phyloP scores from a whole-genome alignment of 371 early-diverging fungal genomes.

The Zychaea mexicana region DNA sequence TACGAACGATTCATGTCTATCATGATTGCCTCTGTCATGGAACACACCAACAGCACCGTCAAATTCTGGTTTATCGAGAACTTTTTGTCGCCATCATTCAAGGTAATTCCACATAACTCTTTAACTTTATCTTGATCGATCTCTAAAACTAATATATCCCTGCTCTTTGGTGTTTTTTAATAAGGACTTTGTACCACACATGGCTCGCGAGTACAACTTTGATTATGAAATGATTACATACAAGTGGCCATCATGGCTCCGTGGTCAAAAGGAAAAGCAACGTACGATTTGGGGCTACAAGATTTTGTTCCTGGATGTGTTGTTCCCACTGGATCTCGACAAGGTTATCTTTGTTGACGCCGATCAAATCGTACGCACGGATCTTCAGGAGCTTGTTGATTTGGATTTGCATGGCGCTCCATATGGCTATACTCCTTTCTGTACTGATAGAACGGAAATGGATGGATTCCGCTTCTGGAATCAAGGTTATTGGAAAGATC shows the following conservation, averaged over 20 bases:
- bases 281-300: conserved; percentile 98
- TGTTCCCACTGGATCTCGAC: conserved; percentile 93
- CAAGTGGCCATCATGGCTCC: conserved; percentile 97
- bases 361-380: conserved; percentile 95
- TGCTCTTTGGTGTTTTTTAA: too few species aligned
- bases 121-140: background rate
- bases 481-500: conserved; percentile 92
- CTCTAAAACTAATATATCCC: conserved; percentile 19
- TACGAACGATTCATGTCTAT: conserved; percentile 96
- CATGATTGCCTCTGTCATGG: conserved; percentile 93
- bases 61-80: conserved; percentile 98
- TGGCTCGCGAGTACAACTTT: conserved; percentile 83
- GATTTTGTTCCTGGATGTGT: conserved; percentile 94
- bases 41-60: conserved; percentile 82
- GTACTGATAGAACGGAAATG: conserved; percentile 89
- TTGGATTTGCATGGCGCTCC: conserved; percentile 91
- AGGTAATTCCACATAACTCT: too few species aligned
- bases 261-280: conserved; percentile 91
- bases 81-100: conserved; percentile 94
- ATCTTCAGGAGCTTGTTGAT: conserved; percentile 88
- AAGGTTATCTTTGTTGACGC: conserved; percentile 98
- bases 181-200: conserved; percentile 86
- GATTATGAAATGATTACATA: conserved; percentile 94
- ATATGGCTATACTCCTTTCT: conserved; percentile 97
- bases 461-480: conserved; percentile 98